These are phyloP conservation scores for Picea abies DNA, from an alignment of 83 land plant species.

Conservation along the genomic window DNA sequence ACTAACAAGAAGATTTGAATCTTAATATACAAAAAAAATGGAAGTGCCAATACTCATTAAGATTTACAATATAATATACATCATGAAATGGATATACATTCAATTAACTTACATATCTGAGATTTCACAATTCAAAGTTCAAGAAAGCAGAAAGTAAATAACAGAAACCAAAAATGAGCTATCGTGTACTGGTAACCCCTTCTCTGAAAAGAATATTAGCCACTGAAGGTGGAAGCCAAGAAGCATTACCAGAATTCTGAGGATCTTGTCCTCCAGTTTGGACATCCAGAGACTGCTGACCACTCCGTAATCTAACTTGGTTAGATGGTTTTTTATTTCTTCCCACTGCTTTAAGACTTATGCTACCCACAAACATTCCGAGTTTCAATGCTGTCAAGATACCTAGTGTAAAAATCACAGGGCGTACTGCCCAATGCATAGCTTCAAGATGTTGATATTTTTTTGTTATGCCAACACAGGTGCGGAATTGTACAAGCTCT, in stretches of 20 bases:
- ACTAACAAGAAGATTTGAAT: too few relatives aligned
- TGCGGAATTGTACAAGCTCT: constrained; percentile 54
- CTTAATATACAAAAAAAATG: too few relatives aligned
- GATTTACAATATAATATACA: too few relatives aligned
- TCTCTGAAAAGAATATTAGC: constrained; percentile 54
- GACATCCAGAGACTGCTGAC: constrained; percentile 14
- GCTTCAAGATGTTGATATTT: constrained; percentile 80
- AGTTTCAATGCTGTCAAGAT: constrained; percentile 60
- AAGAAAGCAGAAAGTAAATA: too few relatives aligned
- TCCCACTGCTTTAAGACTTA: constrained; percentile 23
- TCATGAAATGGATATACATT: too few relatives aligned
- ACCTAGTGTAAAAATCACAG: constrained; percentile 60
- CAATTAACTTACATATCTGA: too few relatives aligned
- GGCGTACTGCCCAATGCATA: constrained; percentile 75
- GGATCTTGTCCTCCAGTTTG: constrained; percentile 28
- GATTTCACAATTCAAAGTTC: too few relatives aligned
- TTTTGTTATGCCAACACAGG: constrained; percentile 43
- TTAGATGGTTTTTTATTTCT: constrained; percentile 24
- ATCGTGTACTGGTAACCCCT: constrained; percentile 21
- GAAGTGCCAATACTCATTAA: too few relatives aligned
- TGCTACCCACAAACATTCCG: constrained; percentile 43
- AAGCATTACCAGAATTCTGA: constrained; percentile 34
- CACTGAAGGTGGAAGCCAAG: constrained; percentile 60
- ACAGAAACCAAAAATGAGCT: too few relatives aligned
- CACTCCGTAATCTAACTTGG: neutral